A percentile compares a stretch with the other conserved stretches of the same genome.
Conservation (phyloP, 1,139 yeast genomes). For the Hansenula lynferdii region DNA sequence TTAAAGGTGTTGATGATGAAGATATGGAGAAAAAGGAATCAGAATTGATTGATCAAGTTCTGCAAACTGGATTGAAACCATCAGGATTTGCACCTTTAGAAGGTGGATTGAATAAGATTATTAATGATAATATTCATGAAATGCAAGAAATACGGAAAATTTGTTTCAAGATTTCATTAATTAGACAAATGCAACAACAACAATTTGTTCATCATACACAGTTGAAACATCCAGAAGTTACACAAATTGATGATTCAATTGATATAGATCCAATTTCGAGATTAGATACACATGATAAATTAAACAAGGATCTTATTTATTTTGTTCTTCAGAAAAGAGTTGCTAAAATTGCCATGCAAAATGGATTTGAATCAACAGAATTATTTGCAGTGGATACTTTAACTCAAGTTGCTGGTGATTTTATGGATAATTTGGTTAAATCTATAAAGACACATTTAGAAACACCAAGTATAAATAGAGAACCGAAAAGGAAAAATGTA, state of each 20-base stretch:
- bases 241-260: slow-evolving; percentile 48
- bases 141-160: slow-evolving; percentile 86
- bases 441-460: slow-evolving; percentile 71
- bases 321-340: slow-evolving; percentile 65
- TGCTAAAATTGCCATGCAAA: slow-evolving; percentile 82
- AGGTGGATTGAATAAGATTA: slow-evolving; percentile 56
- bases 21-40: slow-evolving; percentile 49
- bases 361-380: slow-evolving; percentile 87
- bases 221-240: slow-evolving; percentile 65
- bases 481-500: slow-evolving; percentile 41
- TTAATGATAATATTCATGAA: slow-evolving; percentile 62
- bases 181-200: slow-evolving; percentile 82
- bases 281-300: slow-evolving; percentile 49
- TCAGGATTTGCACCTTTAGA: slow-evolving; percentile 37
- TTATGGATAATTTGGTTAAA: slow-evolving; percentile 67
- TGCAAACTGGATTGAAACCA: slow-evolving; percentile 32
- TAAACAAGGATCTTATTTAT: slow-evolving; percentile 54
- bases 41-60: slow-evolving; percentile 29
- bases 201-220: slow-evolving; percentile 72
- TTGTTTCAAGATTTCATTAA: slow-evolving; percentile 83
- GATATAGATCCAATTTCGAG: slow-evolving; percentile 82
- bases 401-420: slow-evolving; percentile 80
- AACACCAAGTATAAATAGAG: slow-evolving; percentile 44
- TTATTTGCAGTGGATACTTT: slow-evolving; percentile 73
- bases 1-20: slow-evolving; percentile 46